Evolutionary conservation across 345 rosid genomes (phyloP).

Genomic region (Erysimum cheiranthoides): DNA sequence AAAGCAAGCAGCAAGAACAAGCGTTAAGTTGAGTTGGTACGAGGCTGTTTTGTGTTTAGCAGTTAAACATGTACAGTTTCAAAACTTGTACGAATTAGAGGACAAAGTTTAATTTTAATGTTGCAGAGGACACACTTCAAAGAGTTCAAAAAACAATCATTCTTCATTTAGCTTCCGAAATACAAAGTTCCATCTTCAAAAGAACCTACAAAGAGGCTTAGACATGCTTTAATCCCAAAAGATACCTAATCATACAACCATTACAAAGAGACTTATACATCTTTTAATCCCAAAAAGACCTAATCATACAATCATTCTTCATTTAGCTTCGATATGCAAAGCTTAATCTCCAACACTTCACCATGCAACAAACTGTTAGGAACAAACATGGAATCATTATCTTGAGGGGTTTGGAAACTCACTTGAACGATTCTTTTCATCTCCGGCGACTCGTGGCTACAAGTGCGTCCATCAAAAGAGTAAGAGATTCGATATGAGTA

Average conservation of each 20-base stretch:
- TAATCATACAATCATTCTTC: background rate
- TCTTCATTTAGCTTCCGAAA: too few relatives aligned
- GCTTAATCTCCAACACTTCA: background rate
- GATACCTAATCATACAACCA: too few relatives aligned
- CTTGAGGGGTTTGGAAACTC: background rate
- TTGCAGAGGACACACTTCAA: constrained; percentile 27
- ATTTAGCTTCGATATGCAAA: background rate
- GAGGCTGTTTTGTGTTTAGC: constrained; percentile 33
- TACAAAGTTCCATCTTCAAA: too few relatives aligned
- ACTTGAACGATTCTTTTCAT: background rate
- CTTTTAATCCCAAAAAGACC: background rate
- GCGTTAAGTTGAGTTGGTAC: constrained; percentile 51
- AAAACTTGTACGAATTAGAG: constrained; percentile 36
- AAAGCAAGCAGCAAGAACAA: constrained; percentile 89
- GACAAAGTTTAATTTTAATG: constrained; percentile 37
- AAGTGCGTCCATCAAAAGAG: background rate
- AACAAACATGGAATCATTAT: background rate
- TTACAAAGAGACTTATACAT: background rate
- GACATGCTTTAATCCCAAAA: too few relatives aligned
- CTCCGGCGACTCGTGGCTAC: background rate
- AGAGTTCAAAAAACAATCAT: constrained; percentile 10
- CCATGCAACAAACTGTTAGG: background rate
- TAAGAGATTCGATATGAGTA: background rate
- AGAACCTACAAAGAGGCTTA: background rate
- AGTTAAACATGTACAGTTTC: constrained; percentile 37